Percentiles rank a stretch among this genome's conserved stretches.
These are phyloP conservation scores for Linnemannia schmuckeri DNA, from an alignment of 192 early-diverging fungal species.

Conservation along the genomic window DNA sequence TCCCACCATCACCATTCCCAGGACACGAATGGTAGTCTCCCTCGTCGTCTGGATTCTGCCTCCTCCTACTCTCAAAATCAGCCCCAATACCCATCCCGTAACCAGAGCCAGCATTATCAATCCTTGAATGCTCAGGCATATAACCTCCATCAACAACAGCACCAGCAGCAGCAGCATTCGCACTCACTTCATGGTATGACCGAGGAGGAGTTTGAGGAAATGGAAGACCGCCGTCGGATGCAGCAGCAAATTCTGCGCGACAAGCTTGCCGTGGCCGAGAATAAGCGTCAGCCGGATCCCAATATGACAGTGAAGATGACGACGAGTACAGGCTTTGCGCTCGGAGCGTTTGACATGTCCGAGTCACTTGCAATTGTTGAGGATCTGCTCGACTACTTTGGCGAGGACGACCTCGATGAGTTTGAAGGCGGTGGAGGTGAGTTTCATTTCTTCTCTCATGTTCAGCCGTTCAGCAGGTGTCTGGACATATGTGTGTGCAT, in stretches of 20 bases:
- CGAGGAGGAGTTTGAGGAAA: conserved; percentile 42
- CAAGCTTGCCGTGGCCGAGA: conserved; percentile 31
- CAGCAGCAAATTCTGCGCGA: conserved; percentile 49
- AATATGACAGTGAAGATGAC: conserved; percentile 48
- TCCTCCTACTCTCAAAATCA: neutral
- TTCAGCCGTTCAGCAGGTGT: neutral
- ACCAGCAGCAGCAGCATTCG: conserved; percentile 2
- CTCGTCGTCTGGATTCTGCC: conserved; percentile 11
- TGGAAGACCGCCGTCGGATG: conserved; percentile 53
- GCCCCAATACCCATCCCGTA: conserved; percentile 42
- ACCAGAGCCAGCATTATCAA: conserved; percentile 45
- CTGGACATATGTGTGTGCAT: neutral
- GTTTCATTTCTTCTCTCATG: neutral
- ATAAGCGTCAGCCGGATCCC: conserved; percentile 21
- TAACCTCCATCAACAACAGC: conserved; percentile 23
- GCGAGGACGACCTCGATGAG: conserved; percentile 41
- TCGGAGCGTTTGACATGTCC: conserved; percentile 54
- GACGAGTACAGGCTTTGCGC: conserved; percentile 37
- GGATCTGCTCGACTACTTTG: conserved; percentile 54
- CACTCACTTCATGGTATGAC: conserved; percentile 23
- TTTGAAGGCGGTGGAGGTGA: conserved; percentile 29
- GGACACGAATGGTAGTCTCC: neutral
- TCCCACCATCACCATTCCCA: neutral
- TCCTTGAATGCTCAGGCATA: conserved; percentile 22
- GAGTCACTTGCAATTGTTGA: conserved; percentile 53